Evolutionary conservation across 805 yeast genomes (phyloP).

Genomic region (Vanderwaltozyma verrucispora): DNA sequence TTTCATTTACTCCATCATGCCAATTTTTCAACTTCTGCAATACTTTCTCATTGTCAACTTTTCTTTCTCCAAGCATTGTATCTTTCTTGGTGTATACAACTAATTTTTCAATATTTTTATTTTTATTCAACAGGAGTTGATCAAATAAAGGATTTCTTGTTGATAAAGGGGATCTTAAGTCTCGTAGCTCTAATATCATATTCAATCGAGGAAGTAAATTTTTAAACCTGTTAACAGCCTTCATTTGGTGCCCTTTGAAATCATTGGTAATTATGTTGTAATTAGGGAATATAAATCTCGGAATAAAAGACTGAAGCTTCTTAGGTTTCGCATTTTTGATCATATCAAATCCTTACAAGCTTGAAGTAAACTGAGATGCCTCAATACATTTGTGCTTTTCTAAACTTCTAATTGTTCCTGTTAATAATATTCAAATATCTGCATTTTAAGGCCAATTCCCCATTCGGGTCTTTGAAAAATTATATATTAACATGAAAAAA

Average conservation of each 20-base stretch:
- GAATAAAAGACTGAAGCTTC: slow-evolving; percentile 36
- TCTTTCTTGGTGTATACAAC: slow-evolving; percentile 74
- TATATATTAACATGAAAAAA: too few species aligned
- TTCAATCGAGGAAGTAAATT: slow-evolving; percentile 72
- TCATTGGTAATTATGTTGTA: slow-evolving; percentile 62
- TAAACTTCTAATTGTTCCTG: too few species aligned
- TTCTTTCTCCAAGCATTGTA: slow-evolving; percentile 29
- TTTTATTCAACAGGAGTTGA: slow-evolving; percentile 39
- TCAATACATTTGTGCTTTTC: too few species aligned
- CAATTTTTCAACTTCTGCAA: slow-evolving; percentile 32
- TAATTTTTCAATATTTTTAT: slow-evolving; percentile 23
- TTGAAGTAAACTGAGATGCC: too few species aligned
- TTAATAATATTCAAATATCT: too few species aligned
- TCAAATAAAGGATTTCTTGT: slow-evolving; percentile 77
- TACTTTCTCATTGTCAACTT: slow-evolving; percentile 2
- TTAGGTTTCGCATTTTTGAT: too few species aligned
- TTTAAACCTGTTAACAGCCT: slow-evolving; percentile 59
- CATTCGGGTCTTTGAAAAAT: too few species aligned
- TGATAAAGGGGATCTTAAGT: slow-evolving; percentile 79
- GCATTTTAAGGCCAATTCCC: too few species aligned
- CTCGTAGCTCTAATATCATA: slow-evolving; percentile 74
- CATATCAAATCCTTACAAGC: too few species aligned
- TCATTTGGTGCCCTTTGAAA: slow-evolving; percentile 85
- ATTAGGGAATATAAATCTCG: slow-evolving; percentile 63
- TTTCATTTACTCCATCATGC: slow-evolving; percentile 36